These are phyloP conservation scores for Galerina marginata DNA, from an alignment of 768 basidiomycete genomes.

Conservation along the genomic window DNA sequence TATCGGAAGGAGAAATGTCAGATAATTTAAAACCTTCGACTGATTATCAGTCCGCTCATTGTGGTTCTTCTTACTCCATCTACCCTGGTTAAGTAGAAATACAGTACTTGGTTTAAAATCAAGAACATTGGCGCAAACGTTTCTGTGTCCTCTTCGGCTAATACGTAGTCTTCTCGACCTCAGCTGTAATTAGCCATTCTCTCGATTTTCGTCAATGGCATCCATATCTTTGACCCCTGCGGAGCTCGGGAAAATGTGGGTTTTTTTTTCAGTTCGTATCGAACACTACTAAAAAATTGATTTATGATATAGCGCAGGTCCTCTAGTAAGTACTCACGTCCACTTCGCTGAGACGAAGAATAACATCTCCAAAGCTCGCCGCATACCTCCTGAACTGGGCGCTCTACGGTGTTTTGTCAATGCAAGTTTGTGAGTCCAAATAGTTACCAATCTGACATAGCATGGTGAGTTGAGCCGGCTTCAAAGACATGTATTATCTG, in stretches of 20 bases:
- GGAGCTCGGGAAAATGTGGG: slow-evolving; percentile 10
- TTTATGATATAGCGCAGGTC: slow-evolving; percentile 12
- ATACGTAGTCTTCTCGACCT: no score
- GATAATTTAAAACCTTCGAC: no score
- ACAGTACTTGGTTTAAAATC: no score
- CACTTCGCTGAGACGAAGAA: background rate
- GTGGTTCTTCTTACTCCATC: no score
- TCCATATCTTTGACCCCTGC: background rate
- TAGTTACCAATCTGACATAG: background rate
- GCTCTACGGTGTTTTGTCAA: slow-evolving; percentile 21
- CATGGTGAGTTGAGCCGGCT: background rate
- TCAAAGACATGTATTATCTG: slow-evolving; percentile 27
- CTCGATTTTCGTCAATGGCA: no score
- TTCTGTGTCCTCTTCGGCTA: no score
- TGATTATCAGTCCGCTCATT: no score
- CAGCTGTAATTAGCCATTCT: no score
- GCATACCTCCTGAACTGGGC: slow-evolving; percentile 27
- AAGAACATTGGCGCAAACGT: no score
- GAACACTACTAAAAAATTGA: background rate
- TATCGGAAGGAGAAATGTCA: no score
- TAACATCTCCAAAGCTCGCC: slow-evolving; percentile 13
- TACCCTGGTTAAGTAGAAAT: no score
- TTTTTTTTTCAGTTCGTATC: background rate
- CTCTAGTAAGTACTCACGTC: slow-evolving; percentile 8
- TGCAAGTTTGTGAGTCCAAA: slow-evolving; percentile 28